Conservation (phyloP, 2,329 filamentous ascomycete species). For the Phaeomoniella chlamydospora region DNA sequence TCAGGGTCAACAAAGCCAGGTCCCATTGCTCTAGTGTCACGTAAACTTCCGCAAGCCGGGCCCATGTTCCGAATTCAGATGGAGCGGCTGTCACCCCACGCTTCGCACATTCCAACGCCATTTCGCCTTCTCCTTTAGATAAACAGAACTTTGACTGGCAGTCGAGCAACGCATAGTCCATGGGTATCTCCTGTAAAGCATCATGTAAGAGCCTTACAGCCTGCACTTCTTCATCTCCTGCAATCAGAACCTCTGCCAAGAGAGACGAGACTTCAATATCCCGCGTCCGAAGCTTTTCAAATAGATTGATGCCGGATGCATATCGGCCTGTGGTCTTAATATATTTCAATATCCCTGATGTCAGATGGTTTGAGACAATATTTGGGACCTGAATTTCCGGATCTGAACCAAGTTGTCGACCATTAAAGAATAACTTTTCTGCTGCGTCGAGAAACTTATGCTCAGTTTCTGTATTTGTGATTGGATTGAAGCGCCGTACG, state of each 20-base stretch:
- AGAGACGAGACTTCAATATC: conserved; percentile 92
- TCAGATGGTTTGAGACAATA: conserved; percentile 88
- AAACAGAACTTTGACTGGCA: conserved; percentile 86
- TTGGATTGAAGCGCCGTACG: conserved; percentile 92
- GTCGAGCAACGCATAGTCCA: conserved; percentile 95
- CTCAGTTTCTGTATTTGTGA: conserved; percentile 95
- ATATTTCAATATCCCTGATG: conserved; percentile 84
- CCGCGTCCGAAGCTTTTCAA: conserved; percentile 82
- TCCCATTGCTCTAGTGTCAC: conserved; percentile 94
- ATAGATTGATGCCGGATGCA: conserved; percentile 89
- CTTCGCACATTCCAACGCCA: conserved; percentile 87
- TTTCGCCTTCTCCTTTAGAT: conserved; percentile 70
- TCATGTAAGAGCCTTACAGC: conserved; percentile 80
- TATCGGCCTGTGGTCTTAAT: conserved; percentile 92
- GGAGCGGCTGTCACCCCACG: conserved; percentile 88
- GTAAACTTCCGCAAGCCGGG: conserved; percentile 82
- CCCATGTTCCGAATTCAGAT: conserved; percentile 96
- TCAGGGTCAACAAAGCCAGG: conserved; percentile 82
- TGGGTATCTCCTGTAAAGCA: conserved; percentile 76
- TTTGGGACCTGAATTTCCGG: conserved; percentile 96
- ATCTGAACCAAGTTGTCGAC: conserved; percentile 90
- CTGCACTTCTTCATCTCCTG: conserved; percentile 94
- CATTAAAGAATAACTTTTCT: conserved; percentile 87
- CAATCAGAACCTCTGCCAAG: conserved; percentile 77
- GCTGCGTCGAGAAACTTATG: conserved; percentile 91